Percentiles rank a stretch among this genome's conserved stretches.
These are phyloP conservation scores for Gnomoniopsis smithogilvyi DNA, from an alignment of 2,329 filamentous ascomycete genomes.

Conservation along the genomic window DNA sequence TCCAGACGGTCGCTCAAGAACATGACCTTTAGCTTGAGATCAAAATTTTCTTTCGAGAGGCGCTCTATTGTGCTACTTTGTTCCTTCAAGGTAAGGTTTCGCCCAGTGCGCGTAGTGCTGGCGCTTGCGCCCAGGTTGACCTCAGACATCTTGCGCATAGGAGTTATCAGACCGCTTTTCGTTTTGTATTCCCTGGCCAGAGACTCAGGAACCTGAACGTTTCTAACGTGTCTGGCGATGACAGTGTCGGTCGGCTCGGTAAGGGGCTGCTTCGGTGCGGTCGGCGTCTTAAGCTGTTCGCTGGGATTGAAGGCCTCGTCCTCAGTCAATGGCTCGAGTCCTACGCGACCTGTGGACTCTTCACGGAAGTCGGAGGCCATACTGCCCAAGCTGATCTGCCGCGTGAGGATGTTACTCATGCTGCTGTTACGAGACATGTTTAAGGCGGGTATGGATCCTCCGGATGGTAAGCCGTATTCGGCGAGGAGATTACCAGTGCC, in stretches of 20 bases:
- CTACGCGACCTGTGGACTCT: constrained; percentile 46
- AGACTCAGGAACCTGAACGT: constrained; percentile 87
- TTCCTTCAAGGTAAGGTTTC: constrained; percentile 86
- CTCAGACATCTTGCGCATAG: constrained; percentile 45
- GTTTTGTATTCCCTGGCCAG: constrained; percentile 82
- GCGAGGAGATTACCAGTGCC: constrained; percentile 47
- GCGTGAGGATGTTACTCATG: constrained; percentile 57
- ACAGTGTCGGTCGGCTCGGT: constrained; percentile 80
- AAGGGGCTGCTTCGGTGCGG: constrained; percentile 51
- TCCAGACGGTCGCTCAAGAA: constrained; percentile 92
- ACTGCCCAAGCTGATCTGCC: constrained; percentile 84
- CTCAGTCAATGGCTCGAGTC: constrained; percentile 43
- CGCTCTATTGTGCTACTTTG: constrained; percentile 97
- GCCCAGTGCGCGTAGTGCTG: constrained; percentile 55
- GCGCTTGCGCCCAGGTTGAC: constrained; percentile 49
- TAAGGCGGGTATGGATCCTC: constrained; percentile 64
- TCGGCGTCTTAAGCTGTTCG: constrained; percentile 66
- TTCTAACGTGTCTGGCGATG: constrained; percentile 81
- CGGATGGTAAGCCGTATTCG: constrained; percentile 80
- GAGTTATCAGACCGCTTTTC: constrained; percentile 63
- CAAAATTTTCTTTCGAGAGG: constrained; percentile 96
- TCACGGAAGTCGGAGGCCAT: constrained; percentile 70
- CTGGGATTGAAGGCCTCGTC: constrained; percentile 39
- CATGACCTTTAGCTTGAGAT: constrained; percentile 95
- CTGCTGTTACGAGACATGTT: constrained; percentile 43